These are phyloP conservation scores for Paraglomus occultum DNA, from an alignment of 192 early-diverging fungal genomes.

Conservation along the genomic window DNA sequence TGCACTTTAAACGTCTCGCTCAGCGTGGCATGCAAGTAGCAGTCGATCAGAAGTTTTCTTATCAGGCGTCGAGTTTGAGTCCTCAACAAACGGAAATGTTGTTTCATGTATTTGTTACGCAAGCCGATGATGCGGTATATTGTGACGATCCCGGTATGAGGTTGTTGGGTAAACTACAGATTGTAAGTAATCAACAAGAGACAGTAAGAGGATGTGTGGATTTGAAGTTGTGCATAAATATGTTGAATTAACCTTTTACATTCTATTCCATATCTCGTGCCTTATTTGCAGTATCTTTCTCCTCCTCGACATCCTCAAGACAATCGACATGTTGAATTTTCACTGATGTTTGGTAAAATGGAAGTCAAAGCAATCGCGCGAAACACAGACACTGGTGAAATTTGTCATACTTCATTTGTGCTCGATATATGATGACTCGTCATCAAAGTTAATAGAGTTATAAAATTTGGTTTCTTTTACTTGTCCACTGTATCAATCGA, in stretches of 20 bases:
- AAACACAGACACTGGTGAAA: conserved; percentile 10
- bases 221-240: no score
- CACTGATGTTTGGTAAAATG: conserved; percentile 7
- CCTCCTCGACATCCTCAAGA: background rate
- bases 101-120: conserved; percentile 16
- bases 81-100: background rate
- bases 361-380: conserved; percentile 22
- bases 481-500: no score
- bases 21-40: background rate
- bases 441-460: no score
- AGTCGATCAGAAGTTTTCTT: background rate
- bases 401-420: conserved; percentile 9
- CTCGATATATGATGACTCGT: background rate
- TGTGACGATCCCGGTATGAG: conserved; percentile 19
- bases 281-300: no score
- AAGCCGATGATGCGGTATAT: background rate
- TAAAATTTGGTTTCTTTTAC: no score
- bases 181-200: background rate
- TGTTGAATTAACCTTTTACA: no score
- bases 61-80: background rate
- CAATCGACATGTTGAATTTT: conserved; percentile 17
- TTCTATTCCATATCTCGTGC: no score
- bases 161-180: background rate
- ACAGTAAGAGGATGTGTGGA: no score
- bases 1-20: background rate